These are phyloP conservation scores for Escovopsis sp. DNA, from an alignment of 2,329 filamentous ascomycete species.

Conservation along the genomic window DNA sequence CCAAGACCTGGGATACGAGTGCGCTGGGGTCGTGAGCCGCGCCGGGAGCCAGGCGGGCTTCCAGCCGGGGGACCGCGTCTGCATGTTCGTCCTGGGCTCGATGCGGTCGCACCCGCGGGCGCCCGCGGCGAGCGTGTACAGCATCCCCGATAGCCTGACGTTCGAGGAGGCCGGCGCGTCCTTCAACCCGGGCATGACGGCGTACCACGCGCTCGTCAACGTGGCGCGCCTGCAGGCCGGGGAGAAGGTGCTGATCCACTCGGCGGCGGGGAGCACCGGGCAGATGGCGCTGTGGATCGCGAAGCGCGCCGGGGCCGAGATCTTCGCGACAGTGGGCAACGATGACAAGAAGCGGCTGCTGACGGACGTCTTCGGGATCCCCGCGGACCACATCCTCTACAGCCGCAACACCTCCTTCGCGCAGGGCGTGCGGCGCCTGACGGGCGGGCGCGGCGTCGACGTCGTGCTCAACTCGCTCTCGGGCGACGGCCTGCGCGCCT, in stretches of 20 bases:
- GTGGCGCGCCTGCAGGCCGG: slow-evolving; percentile 15
- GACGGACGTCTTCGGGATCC: slow-evolving; percentile 12
- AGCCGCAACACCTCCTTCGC: slow-evolving; percentile 14
- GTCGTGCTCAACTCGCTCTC: slow-evolving; percentile 19
- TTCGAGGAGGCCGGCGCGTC: slow-evolving; percentile 20
- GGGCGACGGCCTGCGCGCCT: slow-evolving; percentile 14
- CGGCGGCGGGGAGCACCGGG: slow-evolving; percentile 16
- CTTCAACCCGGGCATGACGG: slow-evolving; percentile 18
- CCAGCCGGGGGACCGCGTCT: slow-evolving; percentile 11
- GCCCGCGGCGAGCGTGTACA: slow-evolving; percentile 2
- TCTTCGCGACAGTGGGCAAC: slow-evolving; percentile 9
- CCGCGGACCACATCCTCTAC: slow-evolving; percentile 16
- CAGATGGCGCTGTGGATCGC: slow-evolving; percentile 16
- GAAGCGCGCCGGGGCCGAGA: slow-evolving; percentile 11
- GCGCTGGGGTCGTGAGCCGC: slow-evolving; percentile 11
- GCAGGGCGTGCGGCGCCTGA: slow-evolving; percentile 12
- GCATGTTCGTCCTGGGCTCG: slow-evolving; percentile 1
- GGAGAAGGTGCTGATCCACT: slow-evolving; percentile 19
- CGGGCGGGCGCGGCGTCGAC: slow-evolving; percentile 17
- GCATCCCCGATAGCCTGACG: slow-evolving; percentile 19
- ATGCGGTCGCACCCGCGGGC: slow-evolving; percentile 5
- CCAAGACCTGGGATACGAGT: slow-evolving; percentile 8
- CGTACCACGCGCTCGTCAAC: slow-evolving; percentile 8
- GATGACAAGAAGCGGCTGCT: slow-evolving; percentile 17
- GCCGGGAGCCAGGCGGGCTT: slow-evolving; percentile 7